Evolutionary conservation across 2,329 filamentous ascomycete species (phyloP).

Genomic region (Penicillium brevicompactum): DNA sequence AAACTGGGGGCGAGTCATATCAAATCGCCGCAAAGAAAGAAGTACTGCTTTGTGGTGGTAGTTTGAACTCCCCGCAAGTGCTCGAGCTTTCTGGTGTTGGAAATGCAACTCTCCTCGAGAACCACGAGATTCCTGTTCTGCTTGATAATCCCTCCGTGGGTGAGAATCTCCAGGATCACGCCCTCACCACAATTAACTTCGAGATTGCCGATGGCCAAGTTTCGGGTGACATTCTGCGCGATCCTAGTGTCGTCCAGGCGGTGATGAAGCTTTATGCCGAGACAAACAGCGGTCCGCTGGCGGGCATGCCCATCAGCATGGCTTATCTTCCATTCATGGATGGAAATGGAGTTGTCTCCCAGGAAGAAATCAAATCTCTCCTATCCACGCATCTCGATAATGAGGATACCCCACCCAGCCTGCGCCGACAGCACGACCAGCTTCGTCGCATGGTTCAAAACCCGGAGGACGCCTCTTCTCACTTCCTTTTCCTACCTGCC

Average conservation of each 20-base stretch:
- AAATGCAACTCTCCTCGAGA: conserved; percentile 44
- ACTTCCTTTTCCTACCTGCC: conserved; percentile 18
- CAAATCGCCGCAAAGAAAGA: conserved; percentile 47
- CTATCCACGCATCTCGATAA: conserved; percentile 7
- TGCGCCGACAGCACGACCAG: conserved; percentile 15
- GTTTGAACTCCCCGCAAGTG: conserved; percentile 58
- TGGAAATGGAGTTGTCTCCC: conserved; percentile 15
- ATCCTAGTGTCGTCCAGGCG: conserved; percentile 21
- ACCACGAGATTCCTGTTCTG: conserved; percentile 45
- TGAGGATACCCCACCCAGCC: not conserved
- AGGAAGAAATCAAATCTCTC: conserved; percentile 9
- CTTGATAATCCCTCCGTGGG: conserved; percentile 52
- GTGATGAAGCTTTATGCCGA: conserved; percentile 26
- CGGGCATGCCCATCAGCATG: conserved; percentile 25
- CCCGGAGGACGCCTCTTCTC: conserved; percentile 3
- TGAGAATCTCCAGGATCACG: conserved; percentile 55
- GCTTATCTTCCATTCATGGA: conserved; percentile 31
- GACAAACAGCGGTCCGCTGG: conserved; percentile 24
- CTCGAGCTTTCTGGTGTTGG: conserved; percentile 66
- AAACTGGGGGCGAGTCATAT: conserved; percentile 19
- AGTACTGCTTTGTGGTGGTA: conserved; percentile 62
- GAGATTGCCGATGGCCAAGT: conserved; percentile 25
- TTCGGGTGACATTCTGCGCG: conserved; percentile 27
- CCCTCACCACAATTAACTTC: conserved; percentile 33
- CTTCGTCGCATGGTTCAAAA: conserved; percentile 17